phyloP scores from a whole-genome alignment of 179 eudicot species.

The Monotropa hypopitys region DNA sequence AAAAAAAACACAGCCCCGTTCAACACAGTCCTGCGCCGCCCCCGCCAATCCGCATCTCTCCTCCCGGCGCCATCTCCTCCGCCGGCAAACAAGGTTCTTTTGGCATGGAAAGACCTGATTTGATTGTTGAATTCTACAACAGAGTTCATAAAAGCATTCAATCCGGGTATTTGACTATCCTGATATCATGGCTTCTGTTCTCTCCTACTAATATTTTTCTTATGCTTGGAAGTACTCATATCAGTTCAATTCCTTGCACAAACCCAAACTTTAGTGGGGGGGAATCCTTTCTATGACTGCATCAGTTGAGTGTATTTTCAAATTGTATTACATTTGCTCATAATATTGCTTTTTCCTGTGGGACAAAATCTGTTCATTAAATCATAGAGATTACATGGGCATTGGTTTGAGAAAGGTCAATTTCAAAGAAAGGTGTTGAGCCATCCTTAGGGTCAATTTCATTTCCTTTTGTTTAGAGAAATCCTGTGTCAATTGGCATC shows the following conservation, averaged over 20 bases:
- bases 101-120: slow-evolving; percentile 27
- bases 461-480: neutral
- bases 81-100: no score
- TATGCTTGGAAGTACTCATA: neutral
- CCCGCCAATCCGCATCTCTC: no score
- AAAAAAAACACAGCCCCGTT: no score
- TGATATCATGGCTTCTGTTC: neutral
- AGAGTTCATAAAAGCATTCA: slow-evolving; percentile 52
- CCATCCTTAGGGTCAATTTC: neutral
- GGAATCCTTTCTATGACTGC: no score
- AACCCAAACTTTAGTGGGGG: neutral
- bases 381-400: no score
- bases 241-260: neutral
- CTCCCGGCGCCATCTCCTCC: no score
- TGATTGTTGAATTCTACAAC: slow-evolving; percentile 47
- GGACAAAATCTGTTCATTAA: no score
- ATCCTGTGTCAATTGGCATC: neutral
- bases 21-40: no score
- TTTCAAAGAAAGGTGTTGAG: neutral
- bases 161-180: slow-evolving; percentile 26
- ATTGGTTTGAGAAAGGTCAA: no score
- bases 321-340: no score
- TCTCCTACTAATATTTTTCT: neutral
- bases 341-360: no score
- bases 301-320: no score